Base-by-base conservation (phyloP, 2,329 filamentous ascomycete species). In the Exophiala sp. region DNA sequence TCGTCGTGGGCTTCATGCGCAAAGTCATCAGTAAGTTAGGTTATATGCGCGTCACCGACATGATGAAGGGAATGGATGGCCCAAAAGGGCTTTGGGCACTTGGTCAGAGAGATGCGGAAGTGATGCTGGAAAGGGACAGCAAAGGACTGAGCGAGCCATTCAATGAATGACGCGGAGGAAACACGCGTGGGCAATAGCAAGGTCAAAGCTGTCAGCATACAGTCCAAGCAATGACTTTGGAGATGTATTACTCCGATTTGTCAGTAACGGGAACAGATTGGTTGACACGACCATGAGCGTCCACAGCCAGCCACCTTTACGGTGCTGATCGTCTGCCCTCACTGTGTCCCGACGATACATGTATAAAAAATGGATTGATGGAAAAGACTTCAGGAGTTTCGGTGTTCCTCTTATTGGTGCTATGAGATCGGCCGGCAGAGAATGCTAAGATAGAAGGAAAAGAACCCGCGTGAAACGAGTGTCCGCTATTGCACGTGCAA, bases 1-100 rank as follows among this genome's bases (percentile, higher is more conserved):
- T 73, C 52, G 77, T 87, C 46, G 79, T 83, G 19, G 76, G 73
- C 27, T 86, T 82, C 64, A 75, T 86, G 68, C 73, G 82, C n/a
- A 34, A 43, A 23, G 46, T 45, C 3, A 52, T 58, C 18, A 46
- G 35, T 14, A 55, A 45, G 19, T 16, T 52, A 11, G 51, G 45
- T 1, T 24, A 34, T 16, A 21, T 48, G 35, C 30, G 38, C 13
- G 23, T 50, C 24, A 30, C 51, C 4, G 40, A 50, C 6, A 39
- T 57, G 10, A 23, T 54, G 14, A n/a, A 13, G 8, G 14, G 30
- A 14, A 14, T 51, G 40, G 43, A 41, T 18, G 42, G 19, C 10
- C 35, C 46, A 7, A 30, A 37, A n/a, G 48, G 43, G n/a, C 21
- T 49, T 9, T 57, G 54, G 54, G 47, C 48, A 3, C 16, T 40